Evolutionary conservation across 2,329 filamentous ascomycete genomes (phyloP).

Genomic region (Phialophora macrospora): DNA sequence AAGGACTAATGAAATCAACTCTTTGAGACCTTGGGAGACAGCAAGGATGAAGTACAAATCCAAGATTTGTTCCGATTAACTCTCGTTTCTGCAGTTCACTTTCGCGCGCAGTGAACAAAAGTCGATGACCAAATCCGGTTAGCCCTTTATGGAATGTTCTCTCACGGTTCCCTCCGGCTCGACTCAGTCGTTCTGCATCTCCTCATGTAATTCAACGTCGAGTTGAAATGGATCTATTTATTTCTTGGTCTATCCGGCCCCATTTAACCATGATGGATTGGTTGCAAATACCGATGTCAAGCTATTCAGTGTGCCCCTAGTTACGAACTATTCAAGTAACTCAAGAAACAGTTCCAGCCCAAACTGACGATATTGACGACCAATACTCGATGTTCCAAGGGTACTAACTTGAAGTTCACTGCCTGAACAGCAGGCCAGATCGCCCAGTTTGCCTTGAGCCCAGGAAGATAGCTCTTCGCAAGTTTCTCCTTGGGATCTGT

Average conservation of each 20-base stretch:
- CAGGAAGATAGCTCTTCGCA: conserved; percentile 69
- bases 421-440: conserved; percentile 86
- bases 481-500: conserved; percentile 70
- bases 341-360: conserved; percentile 66
- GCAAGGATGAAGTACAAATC: background rate
- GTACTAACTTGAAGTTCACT: conserved; percentile 85
- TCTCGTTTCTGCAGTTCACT: background rate
- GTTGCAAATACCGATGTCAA: background rate
- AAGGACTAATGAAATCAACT: background rate
- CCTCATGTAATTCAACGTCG: background rate
- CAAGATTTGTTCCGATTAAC: background rate
- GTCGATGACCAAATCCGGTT: background rate
- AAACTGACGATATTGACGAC: conserved; percentile 83
- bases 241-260: background rate
- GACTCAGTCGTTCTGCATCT: background rate
- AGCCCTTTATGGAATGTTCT: background rate
- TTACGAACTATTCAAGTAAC: conserved; percentile 57
- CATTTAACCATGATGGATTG: background rate
- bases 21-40: background rate
- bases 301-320: conserved; percentile 8
- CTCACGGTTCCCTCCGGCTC: background rate
- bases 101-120: conserved; percentile 1
- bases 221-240: background rate
- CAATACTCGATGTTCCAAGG: conserved; percentile 79
- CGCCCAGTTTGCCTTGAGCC: conserved; percentile 82